A percentile compares a stretch with the other conserved stretches of the same genome.
Conservation (phyloP, 805 yeast species). For the Starmerella floris region DNA sequence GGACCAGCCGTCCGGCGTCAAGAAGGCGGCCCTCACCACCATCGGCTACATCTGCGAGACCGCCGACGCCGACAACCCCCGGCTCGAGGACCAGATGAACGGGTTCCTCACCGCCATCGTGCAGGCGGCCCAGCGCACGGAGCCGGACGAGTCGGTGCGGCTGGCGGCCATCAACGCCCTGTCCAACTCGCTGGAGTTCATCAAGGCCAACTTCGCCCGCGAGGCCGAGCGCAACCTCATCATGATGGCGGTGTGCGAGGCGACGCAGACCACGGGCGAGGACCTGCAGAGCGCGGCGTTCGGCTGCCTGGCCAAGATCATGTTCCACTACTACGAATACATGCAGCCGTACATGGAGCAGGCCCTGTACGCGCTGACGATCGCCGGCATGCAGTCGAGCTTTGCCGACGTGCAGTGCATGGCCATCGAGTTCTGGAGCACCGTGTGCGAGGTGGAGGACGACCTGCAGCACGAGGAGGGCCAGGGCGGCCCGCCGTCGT, state of each 20-base stretch:
- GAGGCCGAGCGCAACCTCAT: slow-evolving; percentile 94
- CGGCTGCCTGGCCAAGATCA: slow-evolving; percentile 85
- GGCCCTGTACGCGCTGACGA: slow-evolving; percentile 81
- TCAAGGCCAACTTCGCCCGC: slow-evolving; percentile 71
- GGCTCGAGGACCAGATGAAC: slow-evolving; percentile 70
- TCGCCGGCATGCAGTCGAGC: slow-evolving; percentile 74
- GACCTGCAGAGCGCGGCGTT: slow-evolving; percentile 89
- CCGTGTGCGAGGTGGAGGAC: slow-evolving; percentile 97
- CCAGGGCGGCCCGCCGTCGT: slow-evolving; percentile 35
- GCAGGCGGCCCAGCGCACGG: slow-evolving; percentile 84
- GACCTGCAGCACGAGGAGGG: slow-evolving; percentile 48
- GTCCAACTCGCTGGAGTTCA: slow-evolving; percentile 75
- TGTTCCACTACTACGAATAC: slow-evolving; percentile 73
- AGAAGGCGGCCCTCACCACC: slow-evolving; percentile 74
- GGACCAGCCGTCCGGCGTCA: slow-evolving; percentile 63
- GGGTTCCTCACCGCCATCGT: slow-evolving; percentile 91
- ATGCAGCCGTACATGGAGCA: slow-evolving; percentile 96
- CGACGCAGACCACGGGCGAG: slow-evolving; percentile 75
- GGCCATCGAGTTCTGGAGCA: slow-evolving; percentile 98
- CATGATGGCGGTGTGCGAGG: slow-evolving; percentile 98
- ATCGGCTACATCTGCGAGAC: slow-evolving; percentile 94
- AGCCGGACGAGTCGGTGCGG: slow-evolving; percentile 61
- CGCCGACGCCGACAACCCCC: slow-evolving; percentile 70
- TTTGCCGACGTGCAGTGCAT: slow-evolving; percentile 86
- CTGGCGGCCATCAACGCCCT: slow-evolving; percentile 85